Conservation (phyloP, 805 yeast species). For the Soucietia sequanensis region DNA sequence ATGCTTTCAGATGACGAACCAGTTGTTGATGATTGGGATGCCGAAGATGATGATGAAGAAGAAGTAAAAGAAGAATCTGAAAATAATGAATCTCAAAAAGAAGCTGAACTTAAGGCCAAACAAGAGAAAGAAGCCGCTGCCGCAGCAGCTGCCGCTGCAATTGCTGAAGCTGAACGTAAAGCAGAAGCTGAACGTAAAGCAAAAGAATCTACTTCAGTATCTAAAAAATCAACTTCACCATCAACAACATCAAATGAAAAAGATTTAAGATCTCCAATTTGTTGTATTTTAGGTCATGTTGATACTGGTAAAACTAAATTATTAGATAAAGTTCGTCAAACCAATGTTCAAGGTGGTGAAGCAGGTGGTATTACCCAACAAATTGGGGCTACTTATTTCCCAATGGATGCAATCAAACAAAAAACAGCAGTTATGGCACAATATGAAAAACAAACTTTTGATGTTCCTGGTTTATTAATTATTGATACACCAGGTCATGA, state of each 20-base stretch:
- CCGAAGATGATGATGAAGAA: constrained; percentile 29
- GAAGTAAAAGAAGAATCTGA: constrained; percentile 28
- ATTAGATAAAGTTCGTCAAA: constrained; percentile 95
- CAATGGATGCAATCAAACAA: constrained; percentile 86
- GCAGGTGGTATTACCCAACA: constrained; percentile 99
- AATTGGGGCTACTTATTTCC: constrained; percentile 99
- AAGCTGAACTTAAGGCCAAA: constrained; percentile 23
- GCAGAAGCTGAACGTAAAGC: constrained; percentile 30
- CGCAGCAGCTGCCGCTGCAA: constrained; percentile 28
- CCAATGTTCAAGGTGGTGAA: constrained; percentile 99
- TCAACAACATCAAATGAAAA: constrained; percentile 29
- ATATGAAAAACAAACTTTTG: constrained; percentile 80
- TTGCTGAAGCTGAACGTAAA: constrained; percentile 27
- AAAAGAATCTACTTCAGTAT: constrained; percentile 29
- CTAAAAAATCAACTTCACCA: constrained; percentile 9
- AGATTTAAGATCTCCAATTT: constrained; percentile 95
- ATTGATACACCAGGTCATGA: constrained; percentile 99
- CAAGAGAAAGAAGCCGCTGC: constrained; percentile 28
- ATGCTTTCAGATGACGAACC: constrained; percentile 59
- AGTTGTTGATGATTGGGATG: constrained; percentile 54
- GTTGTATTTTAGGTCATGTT: constrained; percentile 99
- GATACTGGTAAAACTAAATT: constrained; percentile 99
- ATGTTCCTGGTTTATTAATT: constrained; percentile 94
- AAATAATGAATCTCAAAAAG: constrained; percentile 23
- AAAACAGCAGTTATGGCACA: constrained; percentile 90